Evolutionary conservation across 225 moss, liverwort and hornwort genomes (phyloP), one percentile per base, ranked within the genome.

Genomic region (Thuidium tamariscinum): DNA sequence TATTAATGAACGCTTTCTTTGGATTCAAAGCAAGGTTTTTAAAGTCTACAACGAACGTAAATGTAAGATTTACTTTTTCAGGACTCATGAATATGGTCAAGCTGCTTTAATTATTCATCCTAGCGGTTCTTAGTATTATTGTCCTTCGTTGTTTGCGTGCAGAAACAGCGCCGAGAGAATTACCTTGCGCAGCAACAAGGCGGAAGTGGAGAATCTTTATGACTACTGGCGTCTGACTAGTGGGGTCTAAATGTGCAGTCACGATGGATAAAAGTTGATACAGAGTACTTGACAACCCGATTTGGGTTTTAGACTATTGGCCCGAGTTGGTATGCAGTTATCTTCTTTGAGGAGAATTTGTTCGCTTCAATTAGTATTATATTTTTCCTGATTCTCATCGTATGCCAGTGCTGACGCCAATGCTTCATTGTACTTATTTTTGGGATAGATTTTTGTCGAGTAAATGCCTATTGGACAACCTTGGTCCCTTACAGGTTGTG

Each of bases 151-250:
- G 60, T 84, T 74, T 69, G 37, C 77, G 70, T 78, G 87, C 96
- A 98, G 98, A 98, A 98, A 92, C 95, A 96, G 79, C 95, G 96
- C 65, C 93, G 98, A 85, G 98, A 95, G 88, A 95, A 91, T 90
- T 98, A 98, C 85, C 91, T 96, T 82, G 96, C 98, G n/a, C 95
- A 95, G 90, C 96, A 98, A 92, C 98, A 96, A 92, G 95, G 95
- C 21, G 96, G 93, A 87, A 91, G 93, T 82, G 93, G 87, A 85
- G 93, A 93, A 49, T 93, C 93, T 81, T 81, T 92, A 88, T 93
- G 85, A 92, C 87, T 84, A 84, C 84, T 72, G 56, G 78, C 74
- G 62, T 84, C 63, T 79, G 60, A 85, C 86, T 80, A 81, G 63
- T 89, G 67, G 67, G 60, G 37, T 71, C 72, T 77, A 22, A 39